These are phyloP conservation scores for Populus pruinosa DNA, from an alignment of 345 rosid genomes.

Conservation along the genomic window DNA sequence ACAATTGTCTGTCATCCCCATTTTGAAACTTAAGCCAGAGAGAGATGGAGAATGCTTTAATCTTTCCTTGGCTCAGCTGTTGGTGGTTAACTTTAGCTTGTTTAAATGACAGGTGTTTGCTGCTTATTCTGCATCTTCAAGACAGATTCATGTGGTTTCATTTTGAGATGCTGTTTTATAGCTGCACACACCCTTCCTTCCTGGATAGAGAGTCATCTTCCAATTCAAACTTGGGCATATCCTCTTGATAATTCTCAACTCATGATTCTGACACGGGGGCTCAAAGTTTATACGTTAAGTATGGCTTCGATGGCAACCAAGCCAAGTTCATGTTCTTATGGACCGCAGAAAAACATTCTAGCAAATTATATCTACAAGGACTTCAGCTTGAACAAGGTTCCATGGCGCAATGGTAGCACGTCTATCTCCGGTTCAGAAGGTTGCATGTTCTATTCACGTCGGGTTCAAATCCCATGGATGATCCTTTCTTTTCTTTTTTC, in stretches of 20 bases:
- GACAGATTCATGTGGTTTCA: neutral
- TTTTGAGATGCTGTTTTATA: neutral
- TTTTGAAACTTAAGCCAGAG: neutral
- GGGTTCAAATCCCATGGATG: constrained; percentile 43
- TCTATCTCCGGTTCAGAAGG: constrained; percentile 99
- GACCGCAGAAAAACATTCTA: rapidly evolving
- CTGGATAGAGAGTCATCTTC: neutral
- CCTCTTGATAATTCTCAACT: neutral
- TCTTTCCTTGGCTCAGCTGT: neutral
- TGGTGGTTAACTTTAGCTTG: neutral
- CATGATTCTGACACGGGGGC: neutral
- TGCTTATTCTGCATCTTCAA: neutral
- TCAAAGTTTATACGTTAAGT: neutral
- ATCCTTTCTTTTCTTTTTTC: neutral
- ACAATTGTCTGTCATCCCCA: neutral
- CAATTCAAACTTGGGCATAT: neutral
- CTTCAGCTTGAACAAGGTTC: constrained; percentile 33
- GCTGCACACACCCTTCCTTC: neutral
- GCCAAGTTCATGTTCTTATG: neutral
- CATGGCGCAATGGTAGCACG: constrained; percentile 99
- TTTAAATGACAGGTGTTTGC: neutral
- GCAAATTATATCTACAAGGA: no score
- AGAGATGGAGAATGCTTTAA: neutral
- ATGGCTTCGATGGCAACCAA: neutral
- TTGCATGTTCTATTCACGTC: constrained; percentile 97